phyloP scores from a whole-genome alignment of 805 yeast genomes.

The Cyberlindnera americana region DNA sequence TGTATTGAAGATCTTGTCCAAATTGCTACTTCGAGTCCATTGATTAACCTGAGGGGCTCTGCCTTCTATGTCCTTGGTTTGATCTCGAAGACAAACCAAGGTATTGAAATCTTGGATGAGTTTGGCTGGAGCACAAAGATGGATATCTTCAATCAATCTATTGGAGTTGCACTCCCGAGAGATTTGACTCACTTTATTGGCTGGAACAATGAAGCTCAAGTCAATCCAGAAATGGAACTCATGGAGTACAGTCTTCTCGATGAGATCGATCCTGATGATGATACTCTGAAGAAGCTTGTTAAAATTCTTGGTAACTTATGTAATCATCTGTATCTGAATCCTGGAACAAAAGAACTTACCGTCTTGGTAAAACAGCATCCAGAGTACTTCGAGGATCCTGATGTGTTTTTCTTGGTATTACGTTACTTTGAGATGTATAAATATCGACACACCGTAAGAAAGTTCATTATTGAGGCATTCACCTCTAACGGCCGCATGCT shows the following conservation, averaged over 20 bases:
- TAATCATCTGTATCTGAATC: slow-evolving; percentile 49
- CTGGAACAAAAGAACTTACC: slow-evolving; percentile 55
- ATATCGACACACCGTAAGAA: slow-evolving; percentile 59
- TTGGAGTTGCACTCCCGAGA: slow-evolving; percentile 40
- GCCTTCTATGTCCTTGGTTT: slow-evolving; percentile 78
- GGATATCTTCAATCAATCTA: slow-evolving; percentile 40
- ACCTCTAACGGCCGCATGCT: slow-evolving; percentile 45
- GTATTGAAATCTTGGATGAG: slow-evolving; percentile 82
- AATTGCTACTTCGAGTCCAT: slow-evolving; percentile 42
- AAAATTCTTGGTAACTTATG: slow-evolving; percentile 50
- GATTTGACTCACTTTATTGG: slow-evolving; percentile 31
- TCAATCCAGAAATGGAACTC: slow-evolving; percentile 8
- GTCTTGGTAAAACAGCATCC: slow-evolving; percentile 49
- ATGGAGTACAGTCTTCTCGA: slow-evolving; percentile 11
- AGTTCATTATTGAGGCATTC: slow-evolving; percentile 63
- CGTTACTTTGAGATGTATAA: slow-evolving; percentile 52
- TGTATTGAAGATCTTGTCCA: slow-evolving; percentile 50
- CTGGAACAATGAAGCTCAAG: slow-evolving; percentile 7
- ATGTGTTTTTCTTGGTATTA: slow-evolving; percentile 49
- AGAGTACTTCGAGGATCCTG: slow-evolving; percentile 50
- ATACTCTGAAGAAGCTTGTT: slow-evolving; percentile 29
- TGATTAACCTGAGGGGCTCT: slow-evolving; percentile 67
- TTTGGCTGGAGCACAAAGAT: slow-evolving; percentile 63
- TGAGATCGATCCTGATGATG: slow-evolving; percentile 24
- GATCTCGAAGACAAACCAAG: slow-evolving; percentile 68